These are phyloP conservation scores for Diplotaxis tenuifolia DNA, from an alignment of 345 rosid species.

Conservation along the genomic window DNA sequence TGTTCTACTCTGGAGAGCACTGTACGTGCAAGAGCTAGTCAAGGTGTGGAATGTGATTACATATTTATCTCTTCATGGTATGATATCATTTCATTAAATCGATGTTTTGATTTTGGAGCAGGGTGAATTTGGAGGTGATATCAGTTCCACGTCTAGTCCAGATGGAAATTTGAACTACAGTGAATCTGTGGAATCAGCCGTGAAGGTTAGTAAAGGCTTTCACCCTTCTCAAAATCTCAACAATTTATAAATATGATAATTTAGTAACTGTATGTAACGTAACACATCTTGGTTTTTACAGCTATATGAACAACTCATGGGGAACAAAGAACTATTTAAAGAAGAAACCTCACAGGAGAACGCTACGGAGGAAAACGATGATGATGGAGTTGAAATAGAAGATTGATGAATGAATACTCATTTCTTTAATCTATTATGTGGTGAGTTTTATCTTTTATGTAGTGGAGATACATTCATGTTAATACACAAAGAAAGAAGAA, in stretches of 20 bases:
- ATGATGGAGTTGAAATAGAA: constrained; percentile 8
- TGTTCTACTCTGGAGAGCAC: constrained; percentile 65
- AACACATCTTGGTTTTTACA: constrained; percentile 21
- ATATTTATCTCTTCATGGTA: neutral
- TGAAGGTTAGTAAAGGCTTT: constrained; percentile 50
- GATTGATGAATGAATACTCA: constrained; percentile 1
- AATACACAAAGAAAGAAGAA: no score
- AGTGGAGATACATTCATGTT: neutral
- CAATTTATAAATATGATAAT: neutral
- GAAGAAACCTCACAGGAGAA: constrained; percentile 22
- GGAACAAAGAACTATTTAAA: constrained; percentile 29
- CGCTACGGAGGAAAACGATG: neutral
- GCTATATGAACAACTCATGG: constrained; percentile 31
- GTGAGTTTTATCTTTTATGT: neutral
- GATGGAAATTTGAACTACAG: constrained; percentile 70
- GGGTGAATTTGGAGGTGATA: constrained; percentile 54
- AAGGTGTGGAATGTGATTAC: constrained; percentile 40
- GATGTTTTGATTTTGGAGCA: constrained; percentile 34
- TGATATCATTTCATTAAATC: constrained; percentile 17
- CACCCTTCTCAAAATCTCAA: neutral
- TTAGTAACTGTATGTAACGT: neutral
- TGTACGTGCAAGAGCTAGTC: constrained; percentile 60
- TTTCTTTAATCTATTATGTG: neutral
- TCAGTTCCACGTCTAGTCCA: constrained; percentile 59
- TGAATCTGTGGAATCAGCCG: constrained; percentile 45